Conservation (phyloP, 345 rosid species). For the Sapria himalayana region DNA sequence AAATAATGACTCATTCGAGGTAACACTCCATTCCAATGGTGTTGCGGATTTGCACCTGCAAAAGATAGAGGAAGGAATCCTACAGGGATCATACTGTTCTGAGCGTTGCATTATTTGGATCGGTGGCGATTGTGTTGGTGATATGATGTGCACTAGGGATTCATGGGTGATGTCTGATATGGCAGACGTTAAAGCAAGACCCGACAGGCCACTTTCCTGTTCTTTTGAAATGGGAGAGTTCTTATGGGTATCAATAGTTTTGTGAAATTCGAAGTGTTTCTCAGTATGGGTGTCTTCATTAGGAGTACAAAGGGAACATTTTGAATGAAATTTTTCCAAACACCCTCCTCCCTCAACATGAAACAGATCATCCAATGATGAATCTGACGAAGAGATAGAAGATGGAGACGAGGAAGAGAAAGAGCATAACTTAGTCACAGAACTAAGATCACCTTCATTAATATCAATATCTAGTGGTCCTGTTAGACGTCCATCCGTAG, state of each 20-base stretch:
- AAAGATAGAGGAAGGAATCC: constrained; percentile 41
- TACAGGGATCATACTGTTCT: constrained; percentile 19
- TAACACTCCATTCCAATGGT: constrained; percentile 39
- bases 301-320: neutral
- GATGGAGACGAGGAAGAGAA: constrained; percentile 16
- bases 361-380: constrained; percentile 21
- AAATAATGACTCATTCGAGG: constrained; percentile 51
- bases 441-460: constrained; percentile 1
- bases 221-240: constrained; percentile 11
- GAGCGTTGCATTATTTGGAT: constrained; percentile 58
- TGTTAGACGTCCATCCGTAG: constrained; percentile 9
- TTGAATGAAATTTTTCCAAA: neutral
- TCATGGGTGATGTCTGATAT: constrained; percentile 22
- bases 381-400: constrained; percentile 11
- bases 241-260: neutral
- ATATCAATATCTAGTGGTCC: constrained; percentile 1
- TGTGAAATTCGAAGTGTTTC: neutral
- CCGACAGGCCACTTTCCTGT: constrained; percentile 5
- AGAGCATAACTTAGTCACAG: constrained; percentile 8
- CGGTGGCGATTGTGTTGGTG: constrained; percentile 37
- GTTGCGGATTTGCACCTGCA: constrained; percentile 19
- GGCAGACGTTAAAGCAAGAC: constrained; percentile 12
- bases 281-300: neutral
- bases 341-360: constrained; percentile 3
- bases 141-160: constrained; percentile 6